Base-by-base conservation (phyloP, 2,329 filamentous ascomycete genomes). In the Colletotrichum melonis region DNA sequence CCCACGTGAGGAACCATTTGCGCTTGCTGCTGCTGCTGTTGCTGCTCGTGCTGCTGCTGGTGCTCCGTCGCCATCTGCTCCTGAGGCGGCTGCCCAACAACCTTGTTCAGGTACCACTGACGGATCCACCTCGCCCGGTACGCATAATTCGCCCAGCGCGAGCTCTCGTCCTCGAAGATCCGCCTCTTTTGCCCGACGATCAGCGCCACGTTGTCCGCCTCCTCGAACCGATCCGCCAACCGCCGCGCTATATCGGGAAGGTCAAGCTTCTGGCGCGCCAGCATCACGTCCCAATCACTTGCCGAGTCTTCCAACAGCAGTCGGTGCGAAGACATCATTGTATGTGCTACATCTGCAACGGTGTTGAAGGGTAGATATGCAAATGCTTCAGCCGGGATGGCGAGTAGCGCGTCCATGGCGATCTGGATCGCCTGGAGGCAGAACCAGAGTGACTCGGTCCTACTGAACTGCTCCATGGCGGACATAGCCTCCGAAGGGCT, bases 101-200 rank as follows among this genome's bases (percentile, higher is more conserved):
- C 14, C 67, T 76, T 79, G 14, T 75, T 74, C 4, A 78, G 2
- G 56, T 81, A 85, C 84, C 84, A 86, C n/a, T 82, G 80, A 22
- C 80, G 75, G 19, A 85, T 82, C 84, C 83, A 85, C 1, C 81
- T 77, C 6, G 83, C 66, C 69, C 83, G 84, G 63, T 81, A 81
- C 52, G 78, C 78, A 38, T 81, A 81, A 56, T 80, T 79, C 1
- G 77, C 67, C 65, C 83, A 77, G 1, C 80, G 73, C 8, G 79
- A 78, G 38, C 77, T 79, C 2, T 79, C 81, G 2, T 81, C 80
- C 12, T 80, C 78, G 12, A 82, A 73, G 0, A 81, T 70, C 0
- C 80, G 75, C 0, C 78, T 75, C 19, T 78, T 75, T 11, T 79
- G 76, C 4, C 76, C 77, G 1, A 77, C 69, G 0, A 76, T 64